Evolutionary conservation across 306 rosid genomes (phyloP).

Genomic region (Dryas octopetala): DNA sequence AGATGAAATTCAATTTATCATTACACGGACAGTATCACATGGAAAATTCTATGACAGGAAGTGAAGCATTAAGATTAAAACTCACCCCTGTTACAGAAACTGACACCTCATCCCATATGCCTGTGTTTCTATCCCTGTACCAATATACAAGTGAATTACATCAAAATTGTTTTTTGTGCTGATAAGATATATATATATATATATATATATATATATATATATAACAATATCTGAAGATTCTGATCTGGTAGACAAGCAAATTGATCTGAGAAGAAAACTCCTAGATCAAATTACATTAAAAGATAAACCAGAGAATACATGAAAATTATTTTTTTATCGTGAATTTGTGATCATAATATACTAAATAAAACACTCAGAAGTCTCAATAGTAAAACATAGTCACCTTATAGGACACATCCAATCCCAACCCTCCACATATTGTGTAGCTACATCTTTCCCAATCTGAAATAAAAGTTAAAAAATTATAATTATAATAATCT

Average conservation of each 20-base stretch:
- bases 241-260: not conserved
- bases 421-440: conserved; percentile 97
- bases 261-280: not conserved
- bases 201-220: no score
- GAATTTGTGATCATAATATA: not conserved
- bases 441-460: conserved; percentile 93
- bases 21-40: not conserved
- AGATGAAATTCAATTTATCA: not conserved
- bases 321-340: no score
- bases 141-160: conserved; percentile 27
- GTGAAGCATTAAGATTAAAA: conserved; percentile 21
- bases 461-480: conserved; percentile 44
- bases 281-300: not conserved
- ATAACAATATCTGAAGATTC: not conserved
- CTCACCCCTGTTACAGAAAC: conserved; percentile 84
- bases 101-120: conserved; percentile 98
- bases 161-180: not conserved
- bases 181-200: not conserved
- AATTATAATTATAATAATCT: conserved; percentile 11
- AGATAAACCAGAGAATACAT: not conserved
- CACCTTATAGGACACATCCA: conserved; percentile 99
- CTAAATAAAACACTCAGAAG: conserved; percentile 15
- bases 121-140: conserved; percentile 95
- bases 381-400: conserved; percentile 24
- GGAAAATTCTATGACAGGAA: conserved; percentile 20